Percentiles rank a stretch among this genome's conserved stretches.
These are phyloP conservation scores for Fusarium sp. DNA, from an alignment of 2,329 filamentous ascomycete species.

Conservation along the genomic window DNA sequence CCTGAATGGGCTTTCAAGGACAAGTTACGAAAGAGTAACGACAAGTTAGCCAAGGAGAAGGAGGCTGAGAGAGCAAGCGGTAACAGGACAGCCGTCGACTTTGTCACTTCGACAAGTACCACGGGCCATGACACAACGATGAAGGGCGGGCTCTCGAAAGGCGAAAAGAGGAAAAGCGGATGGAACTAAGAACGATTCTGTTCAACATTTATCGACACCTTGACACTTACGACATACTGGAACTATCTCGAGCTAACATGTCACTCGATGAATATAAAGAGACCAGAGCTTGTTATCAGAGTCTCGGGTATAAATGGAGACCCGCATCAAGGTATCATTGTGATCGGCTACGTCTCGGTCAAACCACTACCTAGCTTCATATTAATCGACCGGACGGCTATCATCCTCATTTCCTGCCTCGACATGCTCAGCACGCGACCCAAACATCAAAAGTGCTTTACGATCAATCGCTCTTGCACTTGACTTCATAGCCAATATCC, in stretches of 20 bases:
- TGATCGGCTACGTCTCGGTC: conserved; percentile 41
- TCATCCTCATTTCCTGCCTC: neutral
- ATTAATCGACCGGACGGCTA: conserved; percentile 25
- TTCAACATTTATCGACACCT: neutral
- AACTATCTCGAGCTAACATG: conserved; percentile 1
- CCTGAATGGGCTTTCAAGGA: conserved; percentile 66
- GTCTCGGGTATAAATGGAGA: conserved; percentile 23
- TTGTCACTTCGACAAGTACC: conserved; percentile 55
- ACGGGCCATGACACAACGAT: conserved; percentile 35
- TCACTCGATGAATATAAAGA: conserved; percentile 15
- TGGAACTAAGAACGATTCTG: conserved; percentile 44
- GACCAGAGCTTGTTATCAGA: conserved; percentile 24
- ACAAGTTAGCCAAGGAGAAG: conserved; percentile 57
- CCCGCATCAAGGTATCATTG: conserved; percentile 49
- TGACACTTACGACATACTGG: neutral
- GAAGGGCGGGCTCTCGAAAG: conserved; percentile 41
- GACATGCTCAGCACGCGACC: neutral
- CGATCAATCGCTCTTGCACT: conserved; percentile 34
- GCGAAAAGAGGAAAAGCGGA: conserved; percentile 51
- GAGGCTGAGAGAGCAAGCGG: conserved; percentile 58
- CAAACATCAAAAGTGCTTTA: neutral
- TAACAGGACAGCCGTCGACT: conserved; percentile 58
- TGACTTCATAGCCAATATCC: conserved; percentile 45
- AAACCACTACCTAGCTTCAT: conserved; percentile 22
- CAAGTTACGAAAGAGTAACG: conserved; percentile 61